A percentile compares a stretch with the other conserved stretches of the same genome.
Conservation (phyloP, 2,329 filamentous ascomycete genomes). For the Penicillium sp. region DNA sequence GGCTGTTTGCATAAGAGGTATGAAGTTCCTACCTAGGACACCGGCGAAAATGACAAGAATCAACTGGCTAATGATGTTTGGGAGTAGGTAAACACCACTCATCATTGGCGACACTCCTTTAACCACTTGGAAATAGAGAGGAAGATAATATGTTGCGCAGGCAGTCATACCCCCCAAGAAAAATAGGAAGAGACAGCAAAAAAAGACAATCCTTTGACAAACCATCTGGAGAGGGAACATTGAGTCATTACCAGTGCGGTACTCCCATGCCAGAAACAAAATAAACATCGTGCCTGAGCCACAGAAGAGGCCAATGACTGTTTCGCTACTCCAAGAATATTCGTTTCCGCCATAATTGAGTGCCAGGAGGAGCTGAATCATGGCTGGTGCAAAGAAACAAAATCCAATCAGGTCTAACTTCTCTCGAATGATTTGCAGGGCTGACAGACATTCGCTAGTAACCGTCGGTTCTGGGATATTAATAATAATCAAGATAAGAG, state of each 20-base stretch:
- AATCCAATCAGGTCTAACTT: constrained; percentile 19
- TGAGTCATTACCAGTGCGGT: constrained; percentile 36
- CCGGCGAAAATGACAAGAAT: constrained; percentile 5
- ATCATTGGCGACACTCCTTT: constrained; percentile 22
- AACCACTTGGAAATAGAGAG: constrained; percentile 51
- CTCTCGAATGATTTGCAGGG: background rate
- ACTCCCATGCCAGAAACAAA: constrained; percentile 40
- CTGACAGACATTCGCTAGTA: background rate
- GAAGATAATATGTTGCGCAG: constrained; percentile 41
- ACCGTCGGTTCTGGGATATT: constrained; percentile 10
- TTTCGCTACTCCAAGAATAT: constrained; percentile 36
- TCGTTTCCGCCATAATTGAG: constrained; percentile 47
- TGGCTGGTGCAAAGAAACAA: constrained; percentile 24
- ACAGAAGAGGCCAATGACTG: constrained; percentile 48
- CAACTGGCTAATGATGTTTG: constrained; percentile 8
- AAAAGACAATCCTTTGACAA: background rate
- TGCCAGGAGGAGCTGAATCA: constrained; percentile 46
- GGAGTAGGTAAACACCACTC: constrained; percentile 25
- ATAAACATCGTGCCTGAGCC: constrained; percentile 39
- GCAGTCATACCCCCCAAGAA: constrained; percentile 32
- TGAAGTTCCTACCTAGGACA: constrained; percentile 3
- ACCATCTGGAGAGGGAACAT: background rate
- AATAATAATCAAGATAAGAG: constrained; percentile 27
- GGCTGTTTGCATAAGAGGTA: no score
- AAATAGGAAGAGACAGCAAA: constrained; percentile 36